Conservation (phyloP, 257 asterid genomes). For the Penstemon davidsonii region DNA sequence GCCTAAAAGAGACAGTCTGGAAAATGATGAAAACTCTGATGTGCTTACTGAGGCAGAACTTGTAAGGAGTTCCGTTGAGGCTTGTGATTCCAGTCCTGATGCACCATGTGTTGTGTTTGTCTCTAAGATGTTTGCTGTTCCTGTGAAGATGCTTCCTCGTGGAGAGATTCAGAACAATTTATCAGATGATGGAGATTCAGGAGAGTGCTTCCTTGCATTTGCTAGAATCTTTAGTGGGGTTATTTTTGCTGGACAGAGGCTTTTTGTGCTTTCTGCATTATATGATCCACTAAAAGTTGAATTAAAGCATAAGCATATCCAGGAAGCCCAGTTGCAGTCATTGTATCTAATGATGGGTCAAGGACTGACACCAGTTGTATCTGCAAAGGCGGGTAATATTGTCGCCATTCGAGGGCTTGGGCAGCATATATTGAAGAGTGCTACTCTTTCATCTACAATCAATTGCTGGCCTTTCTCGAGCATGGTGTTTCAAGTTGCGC, state of each 20-base stretch:
- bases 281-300: conserved; percentile 78
- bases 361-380: conserved; percentile 77
- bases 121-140: conserved; percentile 93
- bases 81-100: conserved; percentile 61
- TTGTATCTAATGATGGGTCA: conserved; percentile 94
- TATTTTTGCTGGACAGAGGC: conserved; percentile 63
- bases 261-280: conserved; percentile 80
- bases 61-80: conserved; percentile 73
- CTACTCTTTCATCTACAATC: conserved; percentile 77
- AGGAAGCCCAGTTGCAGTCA: conserved; percentile 73
- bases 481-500: conserved; percentile 92
- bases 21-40: conserved; percentile 38
- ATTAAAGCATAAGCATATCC: conserved; percentile 74
- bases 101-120: conserved; percentile 91
- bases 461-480: conserved; percentile 94
- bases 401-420: conserved; percentile 94
- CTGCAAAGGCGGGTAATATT: conserved; percentile 80
- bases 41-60: conserved; percentile 67
- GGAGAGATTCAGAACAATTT: conserved; percentile 48
- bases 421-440: conserved; percentile 86
- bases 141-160: conserved; percentile 84
- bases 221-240: conserved; percentile 95
- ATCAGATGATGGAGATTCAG: conserved; percentile 64
- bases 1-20: conserved; percentile 62
- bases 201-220: conserved; percentile 94